These are phyloP conservation scores for Sporisorium graminicola DNA, from an alignment of 1,284 basidiomycete species.

Conservation along the genomic window DNA sequence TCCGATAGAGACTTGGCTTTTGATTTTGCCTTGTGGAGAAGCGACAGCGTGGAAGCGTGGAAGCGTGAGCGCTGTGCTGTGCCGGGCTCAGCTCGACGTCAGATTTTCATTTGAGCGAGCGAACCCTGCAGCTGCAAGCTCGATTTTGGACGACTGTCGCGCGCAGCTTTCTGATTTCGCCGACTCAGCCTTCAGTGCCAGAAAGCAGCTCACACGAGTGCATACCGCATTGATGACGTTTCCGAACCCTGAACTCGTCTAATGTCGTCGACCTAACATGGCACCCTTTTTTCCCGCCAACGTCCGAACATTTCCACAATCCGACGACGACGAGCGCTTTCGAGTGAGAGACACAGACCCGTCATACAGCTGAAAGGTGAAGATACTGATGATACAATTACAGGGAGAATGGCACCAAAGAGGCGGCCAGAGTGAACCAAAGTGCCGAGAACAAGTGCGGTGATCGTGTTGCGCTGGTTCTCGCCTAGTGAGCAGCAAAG, in stretches of 20 bases:
- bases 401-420: background rate
- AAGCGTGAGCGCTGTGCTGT: background rate
- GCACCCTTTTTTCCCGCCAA: background rate
- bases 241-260: background rate
- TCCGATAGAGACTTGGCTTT: background rate
- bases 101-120: too few species aligned
- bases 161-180: background rate
- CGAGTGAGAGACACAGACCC: background rate
- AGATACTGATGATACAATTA: slow-evolving; percentile 1
- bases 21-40: slow-evolving; percentile 29
- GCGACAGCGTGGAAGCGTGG: slow-evolving; percentile 26
- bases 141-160: slow-evolving; percentile 4
- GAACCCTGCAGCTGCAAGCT: slow-evolving; percentile 17
- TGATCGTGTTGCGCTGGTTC: too few species aligned
- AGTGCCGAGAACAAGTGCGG: background rate
- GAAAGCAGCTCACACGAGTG: slow-evolving; percentile 2
- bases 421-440: background rate
- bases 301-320: background rate
- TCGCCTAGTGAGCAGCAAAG: slow-evolving; percentile 25
- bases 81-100: too few species aligned
- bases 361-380: background rate
- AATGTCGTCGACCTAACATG: background rate
- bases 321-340: background rate
- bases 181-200: slow-evolving; percentile 17
- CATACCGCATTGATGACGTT: background rate